A percentile compares a stretch with the other conserved stretches of the same genome.
These are phyloP conservation scores for Magnaporthiopsis incrustans DNA, from an alignment of 2,329 filamentous ascomycete genomes.

Conservation along the genomic window DNA sequence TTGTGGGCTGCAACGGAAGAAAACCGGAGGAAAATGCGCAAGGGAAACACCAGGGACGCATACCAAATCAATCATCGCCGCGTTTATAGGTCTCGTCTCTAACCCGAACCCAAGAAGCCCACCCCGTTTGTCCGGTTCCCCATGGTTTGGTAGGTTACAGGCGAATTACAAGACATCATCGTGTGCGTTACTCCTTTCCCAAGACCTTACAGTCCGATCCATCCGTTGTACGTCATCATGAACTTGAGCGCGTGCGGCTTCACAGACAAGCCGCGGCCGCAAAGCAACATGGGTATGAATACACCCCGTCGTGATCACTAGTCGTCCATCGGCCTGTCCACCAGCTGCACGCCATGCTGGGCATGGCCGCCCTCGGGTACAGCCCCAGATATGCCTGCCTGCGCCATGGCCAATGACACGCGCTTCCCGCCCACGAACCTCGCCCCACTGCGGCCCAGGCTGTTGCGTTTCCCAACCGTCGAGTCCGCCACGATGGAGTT, in stretches of 20 bases:
- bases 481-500: slow-evolving; percentile 12
- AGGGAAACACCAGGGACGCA: neutral
- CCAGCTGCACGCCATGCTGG: slow-evolving; percentile 54
- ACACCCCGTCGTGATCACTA: slow-evolving; percentile 24
- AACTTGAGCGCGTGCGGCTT: neutral
- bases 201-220: neutral
- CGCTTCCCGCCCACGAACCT: slow-evolving; percentile 46
- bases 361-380: slow-evolving; percentile 16
- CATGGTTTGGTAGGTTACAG: neutral
- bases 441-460: slow-evolving; percentile 45
- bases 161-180: neutral
- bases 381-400: neutral
- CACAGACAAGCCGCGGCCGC: neutral
- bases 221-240: neutral
- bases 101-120: neutral
- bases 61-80: neutral
- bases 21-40: no score
- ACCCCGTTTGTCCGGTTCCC: neutral
- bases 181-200: neutral
- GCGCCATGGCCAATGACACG: slow-evolving; percentile 24
- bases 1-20: no score
- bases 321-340: slow-evolving; percentile 74
- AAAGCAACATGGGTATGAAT: neutral
- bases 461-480: slow-evolving; percentile 56
- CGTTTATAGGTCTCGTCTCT: neutral